Base-by-base conservation (phyloP, 129 eudicot genomes). In the Artemisia annua region DNA sequence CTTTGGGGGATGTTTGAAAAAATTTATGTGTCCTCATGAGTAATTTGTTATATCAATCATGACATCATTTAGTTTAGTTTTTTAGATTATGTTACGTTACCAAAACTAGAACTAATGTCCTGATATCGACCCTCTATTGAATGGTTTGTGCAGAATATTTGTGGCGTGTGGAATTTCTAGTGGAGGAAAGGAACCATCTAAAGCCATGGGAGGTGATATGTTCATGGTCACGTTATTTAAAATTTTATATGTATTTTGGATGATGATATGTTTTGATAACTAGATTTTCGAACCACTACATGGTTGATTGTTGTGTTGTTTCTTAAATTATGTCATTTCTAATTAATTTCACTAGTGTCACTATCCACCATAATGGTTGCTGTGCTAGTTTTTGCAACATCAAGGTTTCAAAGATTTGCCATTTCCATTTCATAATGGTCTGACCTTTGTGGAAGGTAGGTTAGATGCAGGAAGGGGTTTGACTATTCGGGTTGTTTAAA, bases 261-360 rank as follows among this genome's bases (percentile, higher is more conserved):
- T 54, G 60, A 54, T 54, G 24, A 54, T 54, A 17, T 54, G 60
- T 54, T 54, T 54, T 54, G 20, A 54, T 54, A n/a, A 54, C 24
- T 17, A 54, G 3, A 4, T 3, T 17, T 53, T n/a, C n/a, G 60
- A 54, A 54, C 60, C 24, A n/a, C n/a, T 54, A 18, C 20, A 54
- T 54, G 8, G 60, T 54, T 54, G 60, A 8, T 54, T 54, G 60
- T 17, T 54, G 8, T 54, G 20, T 6, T 54, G 11, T 54, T 54
- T 54, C 60, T 16, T 54, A n/a, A 0, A 5, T 53, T 39, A 7
- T 39, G 46, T 6, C 9, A 53, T 53, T 53, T 53, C 11, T 53
- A n/a, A 35, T 5, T 16, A 6, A 53, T 35, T 7, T 35, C 43
- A 35, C 7, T 35, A 6, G 43, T 3, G 43, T 35, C 8, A 5